A percentile compares a stretch with the other conserved stretches of the same genome.
Evolutionary conservation across 495 filamentous ascomycete species (phyloP).

Genomic region (Aspergillus ellipticus): DNA sequence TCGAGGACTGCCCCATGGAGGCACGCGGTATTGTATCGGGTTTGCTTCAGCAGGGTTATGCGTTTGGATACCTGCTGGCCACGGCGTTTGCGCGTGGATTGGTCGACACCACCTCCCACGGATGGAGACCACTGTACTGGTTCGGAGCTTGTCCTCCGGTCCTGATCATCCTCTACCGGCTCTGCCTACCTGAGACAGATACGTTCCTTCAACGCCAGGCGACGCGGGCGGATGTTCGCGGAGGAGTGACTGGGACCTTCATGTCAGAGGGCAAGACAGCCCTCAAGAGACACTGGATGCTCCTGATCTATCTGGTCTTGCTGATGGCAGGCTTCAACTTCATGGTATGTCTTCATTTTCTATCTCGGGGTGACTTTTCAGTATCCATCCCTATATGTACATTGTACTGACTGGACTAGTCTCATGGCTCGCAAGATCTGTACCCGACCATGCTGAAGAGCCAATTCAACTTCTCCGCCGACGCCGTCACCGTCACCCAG

Average conservation of each 20-base stretch:
- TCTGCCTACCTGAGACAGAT: conserved; percentile 73
- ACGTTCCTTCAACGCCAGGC: conserved; percentile 59
- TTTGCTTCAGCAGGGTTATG: conserved; percentile 84
- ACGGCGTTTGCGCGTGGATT: conserved; percentile 71
- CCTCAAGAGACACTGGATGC: conserved; percentile 70
- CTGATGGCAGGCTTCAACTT: conserved; percentile 93
- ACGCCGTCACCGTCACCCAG: conserved; percentile 77
- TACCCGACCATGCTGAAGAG: conserved; percentile 81
- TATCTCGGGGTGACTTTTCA: not conserved
- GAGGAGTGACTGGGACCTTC: conserved; percentile 58
- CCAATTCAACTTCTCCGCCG: conserved; percentile 68
- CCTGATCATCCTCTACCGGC: conserved; percentile 75
- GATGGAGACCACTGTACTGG: conserved; percentile 84
- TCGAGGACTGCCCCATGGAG: conserved; percentile 76
- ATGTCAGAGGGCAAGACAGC: conserved; percentile 72
- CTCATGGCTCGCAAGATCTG: conserved; percentile 86
- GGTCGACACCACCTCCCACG: conserved; percentile 67
- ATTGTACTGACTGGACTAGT: conserved; percentile 35
- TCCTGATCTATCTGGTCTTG: conserved; percentile 75
- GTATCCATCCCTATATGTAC: not conserved
- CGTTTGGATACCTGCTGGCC: conserved; percentile 80
- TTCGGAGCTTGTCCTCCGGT: conserved; percentile 77
- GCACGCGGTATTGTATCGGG: conserved; percentile 76
- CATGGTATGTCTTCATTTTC: conserved; percentile 43
- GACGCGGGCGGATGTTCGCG: conserved; percentile 49